Base-by-base conservation (phyloP, 352 stramenopile genomes). In the Aphanomyces stellatus region DNA sequence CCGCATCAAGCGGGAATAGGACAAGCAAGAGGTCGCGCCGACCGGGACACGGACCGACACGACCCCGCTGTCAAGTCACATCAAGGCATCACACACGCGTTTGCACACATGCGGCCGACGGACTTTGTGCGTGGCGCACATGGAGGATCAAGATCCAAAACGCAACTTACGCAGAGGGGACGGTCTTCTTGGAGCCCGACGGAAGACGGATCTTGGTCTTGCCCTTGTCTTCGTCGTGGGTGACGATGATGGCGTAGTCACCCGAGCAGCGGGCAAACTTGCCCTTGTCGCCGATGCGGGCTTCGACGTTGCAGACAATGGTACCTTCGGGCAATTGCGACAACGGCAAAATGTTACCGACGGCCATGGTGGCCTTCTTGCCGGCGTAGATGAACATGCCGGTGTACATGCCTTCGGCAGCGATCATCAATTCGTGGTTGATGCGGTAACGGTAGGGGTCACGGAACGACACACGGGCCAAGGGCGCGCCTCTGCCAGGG, bases 261-360 rank as follows among this genome's bases (percentile, higher is more conserved):
- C 97, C 97, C 71, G 96, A 99, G 71, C 88, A 93, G 74, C 95
- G 92, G 37, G 95, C 96, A 77, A 99, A 98, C 65, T 85, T 88
- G 68, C 97, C 97, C 65, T 96, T 91, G 85, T 99, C 97, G 67
- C 97, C 97, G 51, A 95, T 85, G 70, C 90, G 82, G 60, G 82
- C 78, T 86, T 99, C 97, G 37, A 99, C 85, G 83, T 99, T 99
- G 94, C 96, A 99, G 43, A 99, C 90, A 70, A 99, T 98, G 75
- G 97, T 98, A 92, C 97, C 97, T 88, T 99, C 96, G 40, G 97
- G 97, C 69, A 99, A 90, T 5, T 82, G 76, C 59, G 73, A 88
- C 34, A 99, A 74, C 51, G 97, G 97, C 43, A 99, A 82, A 51
- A 98, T 97, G 84, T 99, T 99, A 77, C 97, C 97, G 35, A 99